Percentiles rank a stretch among this genome's conserved stretches.
These are phyloP conservation scores for Aspergillus puulaauensis DNA, from an alignment of 2,329 filamentous ascomycete genomes.

Conservation along the genomic window DNA sequence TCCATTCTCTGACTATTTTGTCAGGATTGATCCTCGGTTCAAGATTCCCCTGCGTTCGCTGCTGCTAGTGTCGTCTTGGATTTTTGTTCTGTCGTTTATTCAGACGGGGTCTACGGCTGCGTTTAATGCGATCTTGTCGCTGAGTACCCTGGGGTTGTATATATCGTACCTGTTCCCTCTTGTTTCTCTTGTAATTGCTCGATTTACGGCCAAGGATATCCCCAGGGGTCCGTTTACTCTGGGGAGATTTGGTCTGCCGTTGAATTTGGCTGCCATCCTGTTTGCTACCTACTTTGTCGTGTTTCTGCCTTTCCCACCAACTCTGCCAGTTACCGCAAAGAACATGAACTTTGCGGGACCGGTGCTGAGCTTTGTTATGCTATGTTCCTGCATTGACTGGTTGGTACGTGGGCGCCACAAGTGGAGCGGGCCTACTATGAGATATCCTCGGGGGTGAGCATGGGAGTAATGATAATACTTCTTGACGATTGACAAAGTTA, in stretches of 20 bases:
- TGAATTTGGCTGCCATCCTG: constrained; percentile 29
- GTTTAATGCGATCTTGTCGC: constrained; percentile 53
- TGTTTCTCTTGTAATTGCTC: constrained; percentile 26
- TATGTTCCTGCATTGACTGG: constrained; percentile 25
- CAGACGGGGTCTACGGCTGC: constrained; percentile 50
- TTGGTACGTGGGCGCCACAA: constrained; percentile 23
- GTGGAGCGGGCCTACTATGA: constrained; percentile 23
- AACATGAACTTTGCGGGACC: constrained; percentile 37
- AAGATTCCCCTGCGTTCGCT: constrained; percentile 43
- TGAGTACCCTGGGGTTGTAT: constrained; percentile 49
- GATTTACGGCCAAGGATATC: constrained; percentile 16
- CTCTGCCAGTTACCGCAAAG: constrained; percentile 28
- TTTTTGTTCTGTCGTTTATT: constrained; percentile 41
- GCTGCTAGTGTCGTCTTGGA: constrained; percentile 23
- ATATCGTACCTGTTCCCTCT: constrained; percentile 51
- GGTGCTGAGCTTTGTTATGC: constrained; percentile 24
- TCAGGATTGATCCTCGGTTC: constrained; percentile 28
- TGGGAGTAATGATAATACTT: not conserved
- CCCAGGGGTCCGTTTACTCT: constrained; percentile 28
- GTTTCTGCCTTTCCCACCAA: constrained; percentile 32
- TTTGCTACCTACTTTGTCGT: constrained; percentile 30
- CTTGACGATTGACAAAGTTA: too few relatives aligned
- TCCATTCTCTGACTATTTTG: constrained; percentile 34
- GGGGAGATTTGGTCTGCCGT: constrained; percentile 25
- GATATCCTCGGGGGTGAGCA: constrained; percentile 8